Conservation (phyloP, 192 early-diverging fungal species). For the Linnemannia hyalina region DNA sequence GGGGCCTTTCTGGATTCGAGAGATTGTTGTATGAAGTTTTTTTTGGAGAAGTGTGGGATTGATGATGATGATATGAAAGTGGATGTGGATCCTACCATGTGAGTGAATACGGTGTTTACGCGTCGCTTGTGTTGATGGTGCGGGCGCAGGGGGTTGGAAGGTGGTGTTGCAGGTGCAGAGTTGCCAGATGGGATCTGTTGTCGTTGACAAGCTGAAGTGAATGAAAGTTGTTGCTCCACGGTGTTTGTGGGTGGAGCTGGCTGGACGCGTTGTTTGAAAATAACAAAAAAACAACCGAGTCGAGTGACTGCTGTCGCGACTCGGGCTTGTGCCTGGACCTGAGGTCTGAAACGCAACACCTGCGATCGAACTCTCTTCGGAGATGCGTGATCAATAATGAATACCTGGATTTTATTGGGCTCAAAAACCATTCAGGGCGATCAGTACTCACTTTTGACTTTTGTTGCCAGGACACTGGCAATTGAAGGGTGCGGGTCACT, state of each 20-base stretch:
- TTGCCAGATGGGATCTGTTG: slow-evolving; percentile 19
- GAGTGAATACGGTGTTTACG: slow-evolving; percentile 27
- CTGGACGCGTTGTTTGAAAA: background rate
- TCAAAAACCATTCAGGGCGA: no score
- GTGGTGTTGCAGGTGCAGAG: background rate
- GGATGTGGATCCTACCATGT: slow-evolving; percentile 27
- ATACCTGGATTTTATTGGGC: background rate
- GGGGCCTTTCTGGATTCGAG: slow-evolving; percentile 25
- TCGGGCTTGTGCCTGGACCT: background rate
- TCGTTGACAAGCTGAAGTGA: slow-evolving; percentile 15
- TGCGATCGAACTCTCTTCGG: background rate
- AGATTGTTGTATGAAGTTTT: slow-evolving; percentile 44
- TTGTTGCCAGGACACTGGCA: background rate
- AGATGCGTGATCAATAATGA: background rate
- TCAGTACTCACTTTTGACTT: background rate
- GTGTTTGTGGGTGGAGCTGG: slow-evolving; percentile 15
- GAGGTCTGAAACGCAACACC: background rate
- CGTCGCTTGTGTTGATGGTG: slow-evolving; percentile 20
- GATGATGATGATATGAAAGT: slow-evolving; percentile 7
- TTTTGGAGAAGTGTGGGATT: background rate
- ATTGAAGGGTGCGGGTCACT: background rate
- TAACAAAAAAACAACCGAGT: background rate
- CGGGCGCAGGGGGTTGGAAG: background rate
- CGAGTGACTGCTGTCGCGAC: slow-evolving; percentile 5
- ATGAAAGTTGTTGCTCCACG: slow-evolving; percentile 7